Evolutionary conservation across 2,329 filamentous ascomycete species (phyloP).

Genomic region (Fusarium heterosporum): DNA sequence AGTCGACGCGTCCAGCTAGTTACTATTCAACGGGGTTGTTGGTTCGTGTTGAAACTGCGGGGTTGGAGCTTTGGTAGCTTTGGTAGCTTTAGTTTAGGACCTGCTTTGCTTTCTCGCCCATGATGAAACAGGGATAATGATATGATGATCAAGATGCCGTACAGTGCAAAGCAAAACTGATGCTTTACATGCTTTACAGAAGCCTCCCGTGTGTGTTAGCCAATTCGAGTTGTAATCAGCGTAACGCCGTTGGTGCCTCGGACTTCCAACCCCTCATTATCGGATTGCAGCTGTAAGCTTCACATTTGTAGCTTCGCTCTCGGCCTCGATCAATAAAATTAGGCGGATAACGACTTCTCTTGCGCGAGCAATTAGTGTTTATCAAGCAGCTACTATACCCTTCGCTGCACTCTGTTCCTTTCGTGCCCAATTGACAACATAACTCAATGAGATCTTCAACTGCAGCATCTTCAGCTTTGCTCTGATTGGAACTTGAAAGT

Average conservation of each 20-base stretch:
- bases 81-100: background rate
- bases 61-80: slow-evolving; percentile 12
- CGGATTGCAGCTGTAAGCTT: background rate
- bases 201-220: slow-evolving; percentile 14
- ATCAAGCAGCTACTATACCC: background rate
- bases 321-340: background rate
- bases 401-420: background rate
- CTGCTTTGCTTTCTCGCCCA: slow-evolving; percentile 8
- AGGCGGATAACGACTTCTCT: too few species aligned
- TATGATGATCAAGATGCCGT: slow-evolving; percentile 26
- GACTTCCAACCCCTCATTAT: slow-evolving; percentile 25
- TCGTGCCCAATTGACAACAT: background rate
- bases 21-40: slow-evolving; percentile 5
- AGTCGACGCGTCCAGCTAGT: background rate
- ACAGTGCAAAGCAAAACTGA: background rate
- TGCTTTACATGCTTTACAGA: background rate
- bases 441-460: background rate
- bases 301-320: slow-evolving; percentile 3
- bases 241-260: slow-evolving; percentile 31
- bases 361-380: background rate
- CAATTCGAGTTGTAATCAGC: slow-evolving; percentile 34
- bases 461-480: slow-evolving; percentile 12
- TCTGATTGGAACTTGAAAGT: slow-evolving; percentile 22
- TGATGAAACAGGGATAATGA: slow-evolving; percentile 21
- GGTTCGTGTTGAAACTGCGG: slow-evolving; percentile 29